A percentile compares a stretch with the other conserved stretches of the same genome.
These are phyloP conservation scores for Cercophora sp. DNA, from an alignment of 495 filamentous ascomycete species.

Conservation along the genomic window DNA sequence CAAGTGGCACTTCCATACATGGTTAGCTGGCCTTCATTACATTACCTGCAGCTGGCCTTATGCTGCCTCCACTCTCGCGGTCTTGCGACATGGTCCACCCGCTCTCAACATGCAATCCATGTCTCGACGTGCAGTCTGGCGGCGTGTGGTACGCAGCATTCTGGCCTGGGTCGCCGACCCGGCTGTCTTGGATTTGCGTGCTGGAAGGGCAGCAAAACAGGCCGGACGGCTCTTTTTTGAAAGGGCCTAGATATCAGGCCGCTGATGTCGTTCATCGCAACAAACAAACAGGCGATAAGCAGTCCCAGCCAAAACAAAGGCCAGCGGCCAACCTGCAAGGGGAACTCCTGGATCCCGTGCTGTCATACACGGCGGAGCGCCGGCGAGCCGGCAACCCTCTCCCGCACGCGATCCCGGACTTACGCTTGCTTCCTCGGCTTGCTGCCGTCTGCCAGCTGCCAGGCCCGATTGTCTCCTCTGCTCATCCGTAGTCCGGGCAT, in stretches of 20 bases:
- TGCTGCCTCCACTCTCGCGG: slow-evolving; percentile 17
- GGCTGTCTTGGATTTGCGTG: slow-evolving; percentile 22
- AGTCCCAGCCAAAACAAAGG: slow-evolving; percentile 2
- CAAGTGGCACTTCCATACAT: slow-evolving; percentile 11
- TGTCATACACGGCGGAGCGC: not conserved
- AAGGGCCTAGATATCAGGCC: not conserved
- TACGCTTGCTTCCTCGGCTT: not conserved
- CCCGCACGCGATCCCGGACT: not conserved
- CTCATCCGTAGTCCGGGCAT: not conserved
- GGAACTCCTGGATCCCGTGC: not conserved
- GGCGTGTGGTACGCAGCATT: slow-evolving; percentile 10
- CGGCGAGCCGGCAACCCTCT: not conserved
- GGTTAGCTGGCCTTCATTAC: slow-evolving; percentile 10
- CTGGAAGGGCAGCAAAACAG: slow-evolving; percentile 17
- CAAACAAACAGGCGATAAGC: slow-evolving; percentile 6
- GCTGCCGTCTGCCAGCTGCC: slow-evolving; percentile 4
- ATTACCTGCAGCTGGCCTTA: slow-evolving; percentile 31
- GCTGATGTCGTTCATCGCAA: not conserved
- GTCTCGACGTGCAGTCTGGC: slow-evolving; percentile 12
- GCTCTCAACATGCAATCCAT: slow-evolving; percentile 13
- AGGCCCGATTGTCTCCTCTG: not conserved
- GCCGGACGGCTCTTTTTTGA: slow-evolving; percentile 8
- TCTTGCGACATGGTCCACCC: slow-evolving; percentile 8
- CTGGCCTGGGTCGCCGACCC: slow-evolving; percentile 17
- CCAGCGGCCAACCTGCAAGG: too few species aligned